A percentile compares a stretch with the other conserved stretches of the same genome.
Evolutionary conservation across 225 moss, liverwort and hornwort species (phyloP).

Genomic region (Marchantia polymorpha): DNA sequence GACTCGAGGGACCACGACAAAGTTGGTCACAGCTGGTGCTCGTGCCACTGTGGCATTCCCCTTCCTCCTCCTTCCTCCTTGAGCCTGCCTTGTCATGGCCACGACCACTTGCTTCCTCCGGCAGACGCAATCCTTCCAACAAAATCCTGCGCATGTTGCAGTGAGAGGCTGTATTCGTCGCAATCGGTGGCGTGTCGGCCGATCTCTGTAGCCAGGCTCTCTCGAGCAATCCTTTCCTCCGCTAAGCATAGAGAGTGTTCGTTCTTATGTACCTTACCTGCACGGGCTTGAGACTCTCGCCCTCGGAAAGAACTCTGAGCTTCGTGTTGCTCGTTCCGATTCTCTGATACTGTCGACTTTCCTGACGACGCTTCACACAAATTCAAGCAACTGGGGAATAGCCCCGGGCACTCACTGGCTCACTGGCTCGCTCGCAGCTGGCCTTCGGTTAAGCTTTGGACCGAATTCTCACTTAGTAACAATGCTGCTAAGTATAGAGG

Average conservation of each 20-base stretch:
- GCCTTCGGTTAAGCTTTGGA: not conserved
- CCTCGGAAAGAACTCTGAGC: not conserved
- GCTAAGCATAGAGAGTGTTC: not conserved
- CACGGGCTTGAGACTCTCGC: too few species aligned
- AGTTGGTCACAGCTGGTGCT: constrained; percentile 4
- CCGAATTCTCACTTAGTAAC: not conserved
- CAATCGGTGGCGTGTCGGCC: constrained; percentile 3
- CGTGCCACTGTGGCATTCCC: not conserved
- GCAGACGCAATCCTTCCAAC: constrained; percentile 4
- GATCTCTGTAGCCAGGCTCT: constrained; percentile 10
- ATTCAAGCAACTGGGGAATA: not conserved
- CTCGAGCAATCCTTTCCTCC: not conserved
- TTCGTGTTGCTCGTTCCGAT: not conserved
- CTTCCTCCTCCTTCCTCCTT: not conserved
- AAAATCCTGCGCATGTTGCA: constrained; percentile 6
- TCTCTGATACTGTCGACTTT: not conserved
- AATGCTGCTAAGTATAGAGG: too few species aligned
- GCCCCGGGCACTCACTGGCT: not conserved
- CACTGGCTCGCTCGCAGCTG: too few species aligned
- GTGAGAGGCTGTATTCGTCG: not conserved
- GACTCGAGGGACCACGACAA: constrained; percentile 6
- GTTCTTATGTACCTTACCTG: not conserved
- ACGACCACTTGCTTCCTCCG: not conserved
- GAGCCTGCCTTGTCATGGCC: constrained; percentile 9
- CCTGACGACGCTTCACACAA: not conserved